A percentile compares a stretch with the other conserved stretches of the same genome.
Evolutionary conservation across 2,329 filamentous ascomycete species (phyloP).

Genomic region (Aspergillus sp.): DNA sequence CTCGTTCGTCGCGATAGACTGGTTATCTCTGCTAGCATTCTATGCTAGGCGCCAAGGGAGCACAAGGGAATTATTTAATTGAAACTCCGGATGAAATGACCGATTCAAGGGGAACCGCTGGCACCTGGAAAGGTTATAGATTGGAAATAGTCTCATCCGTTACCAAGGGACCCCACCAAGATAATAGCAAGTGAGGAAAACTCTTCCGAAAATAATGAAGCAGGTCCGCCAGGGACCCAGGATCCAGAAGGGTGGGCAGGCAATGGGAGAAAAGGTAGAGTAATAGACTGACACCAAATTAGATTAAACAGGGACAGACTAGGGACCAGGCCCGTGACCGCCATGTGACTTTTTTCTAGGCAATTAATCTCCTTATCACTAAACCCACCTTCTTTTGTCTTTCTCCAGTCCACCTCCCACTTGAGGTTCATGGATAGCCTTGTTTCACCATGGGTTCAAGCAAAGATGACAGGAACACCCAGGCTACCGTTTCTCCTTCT

Average conservation of each 20-base stretch:
- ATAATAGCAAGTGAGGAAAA: slow-evolving; percentile 1
- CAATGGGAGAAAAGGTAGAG: neutral
- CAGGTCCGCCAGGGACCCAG: neutral
- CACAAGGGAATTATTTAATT: neutral
- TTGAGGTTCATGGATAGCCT: neutral
- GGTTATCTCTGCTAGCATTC: neutral
- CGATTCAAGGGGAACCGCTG: neutral
- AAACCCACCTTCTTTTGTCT: neutral
- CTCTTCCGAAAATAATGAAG: neutral
- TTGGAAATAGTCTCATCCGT: neutral
- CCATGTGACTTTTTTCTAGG: slow-evolving; percentile 8
- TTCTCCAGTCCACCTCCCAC: neutral
- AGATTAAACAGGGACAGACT: slow-evolving; percentile 9
- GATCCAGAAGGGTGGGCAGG: neutral
- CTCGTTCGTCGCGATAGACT: neutral
- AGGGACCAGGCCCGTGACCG: slow-evolving; percentile 13
- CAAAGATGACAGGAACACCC: neutral
- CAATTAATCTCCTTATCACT: neutral
- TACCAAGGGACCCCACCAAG: neutral
- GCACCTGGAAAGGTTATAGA: neutral
- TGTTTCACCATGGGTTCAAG: slow-evolving; percentile 3
- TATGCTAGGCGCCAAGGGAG: neutral
- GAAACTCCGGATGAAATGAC: neutral
- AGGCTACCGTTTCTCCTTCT: slow-evolving; percentile 73
- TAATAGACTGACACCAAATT: slow-evolving; percentile 4